Base-by-base conservation (phyloP, 768 basidiomycete genomes). In the Suillus hirtellus region DNA sequence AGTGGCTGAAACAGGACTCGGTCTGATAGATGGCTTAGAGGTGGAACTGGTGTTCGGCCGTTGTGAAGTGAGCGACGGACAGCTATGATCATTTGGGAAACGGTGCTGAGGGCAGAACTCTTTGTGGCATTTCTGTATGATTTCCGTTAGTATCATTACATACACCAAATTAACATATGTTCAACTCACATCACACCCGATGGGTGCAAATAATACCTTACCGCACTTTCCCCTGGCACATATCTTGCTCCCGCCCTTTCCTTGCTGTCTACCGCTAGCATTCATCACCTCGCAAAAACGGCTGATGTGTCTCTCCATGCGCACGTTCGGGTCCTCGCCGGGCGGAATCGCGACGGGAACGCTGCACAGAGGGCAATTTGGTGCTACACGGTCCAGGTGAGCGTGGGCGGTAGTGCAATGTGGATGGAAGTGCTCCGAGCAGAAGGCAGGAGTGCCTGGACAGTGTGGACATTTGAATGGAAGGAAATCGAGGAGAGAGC, bases 381-480 rank as follows among this genome's bases (percentile, higher is more conserved):
- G 93, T 17, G 90, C 91, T 7, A 94, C 79, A 10, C 93, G 83
- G 64, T 95, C 55, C 86, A 65, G 85, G 82, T 71, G 86, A 86
- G 67, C 76, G 79, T 3, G 82, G 73, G 70, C 93, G 93, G 43
- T 75, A 78, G 69, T 95, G 93, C 2, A 81, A 81, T 19, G 82
- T 77, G 14, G 88, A 65, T 83, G 84, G 78, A 88, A 94, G 71
- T 95, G 93, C 14, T 92, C 89, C 47, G 86, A 85, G 68, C 93
- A 95, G 77, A 87, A 95, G 0, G 81, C 79, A 17, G 81, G 73
- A 15, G 80, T 71, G 21, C 21, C 55, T 24, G 55, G 55, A 73
- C 93, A 95, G 69, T 93, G 90, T 58, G 90, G 88, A 73, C 93
- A 95, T 75, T 89, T 90, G 81, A 94, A 90, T 0, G 93, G 92